Base-by-base conservation (phyloP, 306 rosid genomes). In the Dalbergia cultrata region DNA sequence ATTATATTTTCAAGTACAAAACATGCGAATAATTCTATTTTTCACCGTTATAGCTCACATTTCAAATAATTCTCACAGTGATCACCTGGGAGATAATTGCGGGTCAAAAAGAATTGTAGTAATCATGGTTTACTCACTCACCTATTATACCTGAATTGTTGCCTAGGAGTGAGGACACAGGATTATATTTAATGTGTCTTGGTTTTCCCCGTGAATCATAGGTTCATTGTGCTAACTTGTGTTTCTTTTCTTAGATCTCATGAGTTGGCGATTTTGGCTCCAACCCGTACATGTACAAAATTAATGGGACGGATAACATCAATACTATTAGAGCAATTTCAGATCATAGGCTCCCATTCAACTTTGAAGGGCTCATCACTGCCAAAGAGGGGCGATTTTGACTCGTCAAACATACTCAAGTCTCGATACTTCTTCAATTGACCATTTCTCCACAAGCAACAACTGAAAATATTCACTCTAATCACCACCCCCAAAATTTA, bases 241-340 rank as follows among this genome's bases (percentile, higher is more conserved):
- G 78, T 84, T 85, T 85, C 62, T 63, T 84, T 80, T 83, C 53
- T 67, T 76, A 95, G 99, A 87, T 95, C 82, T 95, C 99, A 59
- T 95, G 99, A 65, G 92, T 93, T 4, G 99, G 99, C 80, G 97
- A 97, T 82, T 95, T 95, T 87, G 99, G 99, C 89, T 93, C 96
- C 85, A 91, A 90, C 86, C 86, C 99, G 1, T 76, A 90, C 75
- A 95, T 95, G 99, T 95, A 93, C 87, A 93, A 91, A 89, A 91
- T 95, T 75, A 95, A 95, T 67, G 99, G 99, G 70, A 93, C 98
- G 77, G 96, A 98, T 39, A 95, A 95, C 83, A 91, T 95, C 87
- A 95, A 93, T 85, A 98, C 98, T 67, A 89, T 95, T 62, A 86
- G 98, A 89, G 91, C 91, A 47, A 97, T 98, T 80, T 82, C 99